Base-by-base conservation (phyloP, 2,329 filamentous ascomycete genomes). In the Drechslerella dactyloides region DNA sequence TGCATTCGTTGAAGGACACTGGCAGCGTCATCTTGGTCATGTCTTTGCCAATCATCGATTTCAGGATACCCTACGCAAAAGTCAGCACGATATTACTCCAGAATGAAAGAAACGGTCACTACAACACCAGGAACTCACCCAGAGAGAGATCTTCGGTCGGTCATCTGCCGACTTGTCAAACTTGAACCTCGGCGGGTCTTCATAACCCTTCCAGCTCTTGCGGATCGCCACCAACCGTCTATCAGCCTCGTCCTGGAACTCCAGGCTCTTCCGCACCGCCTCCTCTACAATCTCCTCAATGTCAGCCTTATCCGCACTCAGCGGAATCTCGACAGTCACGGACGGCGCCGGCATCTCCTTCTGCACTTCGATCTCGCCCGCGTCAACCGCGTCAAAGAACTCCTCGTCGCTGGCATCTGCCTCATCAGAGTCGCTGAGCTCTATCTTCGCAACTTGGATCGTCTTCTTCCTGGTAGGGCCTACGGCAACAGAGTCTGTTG, bases 21-120 rank as follows among this genome's bases (percentile, higher is more conserved):
- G 94, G 94, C 19, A 99, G 82, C 0, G 94, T 97, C 93, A 99
- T 99, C 83, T 96, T 97, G 40, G 94, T 97, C 94, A 99, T 97
- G 78, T 99, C 94, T 80, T 99, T 97, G 74, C 94, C 94, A 80
- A 99, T 96, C 94, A 99, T 97, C 21, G 93, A 97, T 82, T 97
- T 99, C 74, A 99, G 82, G 76, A 99, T 97, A 75, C 90, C 89
- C 93, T 97, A 74, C 42, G 60, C 7, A 53, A 37, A 6, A 1
- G 59, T 27, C 52, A 40, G 11, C 63, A 19, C 72, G 15, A 48
- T 60, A 80, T 73, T 4, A 17, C 5, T 4, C 37, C 2, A 81
- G 23, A 51, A 57, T 6, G 69, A 40, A 19, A 52, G 69, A 40
- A 19, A 52, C 8, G 13, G 4, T 44, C 46, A 35, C 33, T 23